Base-by-base conservation (phyloP, 176 grass and related monocot species). In the Tillandsia leiboldiana region DNA sequence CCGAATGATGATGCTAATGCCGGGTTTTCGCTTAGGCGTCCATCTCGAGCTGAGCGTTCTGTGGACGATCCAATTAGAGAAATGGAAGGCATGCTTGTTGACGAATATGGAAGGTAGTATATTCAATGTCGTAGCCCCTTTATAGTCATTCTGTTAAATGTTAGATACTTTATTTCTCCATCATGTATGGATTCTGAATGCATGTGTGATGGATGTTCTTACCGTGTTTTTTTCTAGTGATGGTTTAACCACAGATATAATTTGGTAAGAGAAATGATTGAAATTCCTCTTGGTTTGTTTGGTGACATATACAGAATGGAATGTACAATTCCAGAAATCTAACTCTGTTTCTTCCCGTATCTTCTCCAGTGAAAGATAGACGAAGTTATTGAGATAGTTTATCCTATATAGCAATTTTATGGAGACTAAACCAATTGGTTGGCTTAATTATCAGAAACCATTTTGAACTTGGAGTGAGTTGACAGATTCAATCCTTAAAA, bases 31-130 rank as follows among this genome's bases (percentile, higher is more conserved):
- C 63, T 80, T 53, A 87, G 81, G 77, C 77, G 82, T 18, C 94
- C 77, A 65, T 86, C 94, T 53, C 89, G 84, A 23, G 87, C 94
- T 57, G 94, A 99, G 72, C 87, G 94, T 54, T 92, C 84, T 71
- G 90, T 99, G 61, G 94, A 99, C 71, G 94, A 99, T 80, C 94
- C 94, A 72, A 90, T 99, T 63, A 85, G 94, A 77, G 94, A 99
- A 72, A 90, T 99, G 94, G 89, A 92, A 64, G 94, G 82, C 77
- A 92, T 99, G 84, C 84, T 88, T 71, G 89, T 97, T 72, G 94
- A 99, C 72, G 94, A 99, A 70, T 99, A 99, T 82, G 94, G 94
- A 87, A 99, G 94, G 94, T 99, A 88, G 65, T 77, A 22, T 64
- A 48, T 63, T 49, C 68, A 65, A 57, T 70, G 20, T 78, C 79